Evolutionary conservation across 1,284 basidiomycete species (phyloP), one percentile per base, ranked within the genome.

Genomic region (Ustilago trichophora): DNA sequence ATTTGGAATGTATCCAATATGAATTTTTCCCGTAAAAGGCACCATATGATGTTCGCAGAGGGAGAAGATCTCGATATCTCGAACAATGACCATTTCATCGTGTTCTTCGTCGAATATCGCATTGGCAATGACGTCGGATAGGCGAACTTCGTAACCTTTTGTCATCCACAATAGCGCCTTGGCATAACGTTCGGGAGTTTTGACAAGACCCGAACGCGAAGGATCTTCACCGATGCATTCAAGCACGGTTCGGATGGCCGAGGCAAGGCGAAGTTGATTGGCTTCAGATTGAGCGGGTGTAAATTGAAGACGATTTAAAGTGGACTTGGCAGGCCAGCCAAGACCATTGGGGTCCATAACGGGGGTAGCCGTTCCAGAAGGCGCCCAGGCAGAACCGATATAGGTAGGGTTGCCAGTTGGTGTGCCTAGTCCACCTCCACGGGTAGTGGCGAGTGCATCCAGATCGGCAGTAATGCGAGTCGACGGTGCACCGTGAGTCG

Each of bases 91-190:
- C 93, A 99, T 96, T 83, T 99, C 96, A 78, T 98, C 96, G 84
- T 99, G 96, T 83, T 99, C 93, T 83, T 99, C 96, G 48, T 93
- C 91, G 82, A 99, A 99, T 34, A 99, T 89, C 46, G 96, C 96
- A 85, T 97, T 92, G 83, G 97, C 96, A 73, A 98, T 97, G 69
- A 98, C 94, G 81, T 98, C 95, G 83, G 88, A 87, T 66, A 99
- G 83, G 68, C 91, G 87, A 82, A 98, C 94, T 81, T 98, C 96
- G 83, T 99, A 99, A 4, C 96, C 96, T 78, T 91, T 90, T 29
- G 96, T 98, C 94, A 98, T 97, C 93, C 93, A 98, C 85, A 99
- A 88, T 48, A 99, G 85, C 24, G 96, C 94, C 83, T 98, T 91
- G 25, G 94, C 95, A 83, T 98, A 99, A 35, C 96, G 87, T 76